Base-by-base conservation (phyloP, 2,329 filamentous ascomycete species). In the Allantophomopsis lycopodina region DNA sequence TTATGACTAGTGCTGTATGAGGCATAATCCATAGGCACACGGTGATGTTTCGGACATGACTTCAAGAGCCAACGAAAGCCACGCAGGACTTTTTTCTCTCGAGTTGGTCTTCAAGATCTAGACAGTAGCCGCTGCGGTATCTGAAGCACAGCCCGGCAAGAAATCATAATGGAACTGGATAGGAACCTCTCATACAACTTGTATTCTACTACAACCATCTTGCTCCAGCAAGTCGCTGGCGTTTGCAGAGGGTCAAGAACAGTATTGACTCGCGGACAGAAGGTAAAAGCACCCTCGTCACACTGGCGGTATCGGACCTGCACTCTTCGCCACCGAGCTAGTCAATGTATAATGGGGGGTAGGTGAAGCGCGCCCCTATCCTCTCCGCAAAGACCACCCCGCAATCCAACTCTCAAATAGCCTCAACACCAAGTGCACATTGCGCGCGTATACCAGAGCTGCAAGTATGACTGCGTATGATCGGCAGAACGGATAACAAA, bases 81-180 rank as follows among this genome's bases (percentile, higher is more conserved):
- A 60, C 58, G 2, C 64, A 67, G 45, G 66, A 65, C n/a, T 53
- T 69, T 15, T 61, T 69, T 41, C 65, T 41, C 65, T 70, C 32
- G 66, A 69, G 44, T 45, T 70, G 21, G 56, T 65, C 12, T 67
- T 69, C 40, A 62, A 63, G 11, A 65, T 69, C 39, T 65, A 69
- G 44, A 68, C 69, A 65, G 56, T 69, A 14, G 65, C 66, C 15
- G 64, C 64, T 18, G 65, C 69, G 12, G 32, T 34, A 34, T 12
- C 5, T 28, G 35, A 35, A 39, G 7, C 15, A 36, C 18, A 36
- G 5, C 30, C 23, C 8, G 10, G 23, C 23, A 28, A 28, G 23
- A 12, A 28, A 12, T 8, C 7, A 20, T 7, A 20, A 20, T 20
- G 18, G 18, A 20, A 7, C 18, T 20, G 18, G 18, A 20, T 4